Evolutionary conservation across 139 green algal species (phyloP), one percentile per base, ranked within the genome.

Genomic region (Desmodesmus armatus): DNA sequence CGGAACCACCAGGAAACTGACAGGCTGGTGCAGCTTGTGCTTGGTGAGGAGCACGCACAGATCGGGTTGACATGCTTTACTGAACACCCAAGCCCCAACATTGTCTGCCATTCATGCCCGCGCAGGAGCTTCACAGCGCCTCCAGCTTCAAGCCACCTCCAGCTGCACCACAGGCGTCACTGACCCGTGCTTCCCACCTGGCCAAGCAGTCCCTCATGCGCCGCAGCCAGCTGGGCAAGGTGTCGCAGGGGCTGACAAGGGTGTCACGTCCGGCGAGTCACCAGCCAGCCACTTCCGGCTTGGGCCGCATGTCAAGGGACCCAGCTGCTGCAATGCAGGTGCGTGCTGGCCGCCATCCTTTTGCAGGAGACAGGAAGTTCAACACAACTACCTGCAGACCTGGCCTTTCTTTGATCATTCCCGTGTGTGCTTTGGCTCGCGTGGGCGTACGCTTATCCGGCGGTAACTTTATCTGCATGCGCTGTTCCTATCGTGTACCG

Each of bases 61-160:
- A n/a, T n/a, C n/a, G n/a, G n/a, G n/a, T n/a, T n/a, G n/a, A n/a
- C n/a, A n/a, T n/a, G n/a, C n/a, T n/a, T n/a, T n/a, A n/a, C n/a
- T n/a, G n/a, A n/a, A n/a, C n/a, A n/a, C n/a, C n/a, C n/a, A n/a
- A n/a, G n/a, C n/a, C n/a, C n/a, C n/a, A n/a, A n/a, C n/a, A n/a
- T n/a, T n/a, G n/a, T 13, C 51, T 62, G 51, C 51, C 17, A 17
- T 17, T 62, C 15, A 13, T n/a, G n/a, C n/a, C n/a, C n/a, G n/a
- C 13, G 66, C 49, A 69, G 35, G 77, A 90, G 85, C 70, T 89
- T 55, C 85, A 82, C 41, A 31, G n/a, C 17, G 85, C 33, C 25
- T 35, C 25, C 35, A 43, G 58, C 0, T 78, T 86, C 69, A 55
- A 69, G 78, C 66, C 85, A 3, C 70, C 73, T 13, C 69, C 81